Base-by-base conservation (phyloP, 306 rosid species). In the Fagus sylvatica region DNA sequence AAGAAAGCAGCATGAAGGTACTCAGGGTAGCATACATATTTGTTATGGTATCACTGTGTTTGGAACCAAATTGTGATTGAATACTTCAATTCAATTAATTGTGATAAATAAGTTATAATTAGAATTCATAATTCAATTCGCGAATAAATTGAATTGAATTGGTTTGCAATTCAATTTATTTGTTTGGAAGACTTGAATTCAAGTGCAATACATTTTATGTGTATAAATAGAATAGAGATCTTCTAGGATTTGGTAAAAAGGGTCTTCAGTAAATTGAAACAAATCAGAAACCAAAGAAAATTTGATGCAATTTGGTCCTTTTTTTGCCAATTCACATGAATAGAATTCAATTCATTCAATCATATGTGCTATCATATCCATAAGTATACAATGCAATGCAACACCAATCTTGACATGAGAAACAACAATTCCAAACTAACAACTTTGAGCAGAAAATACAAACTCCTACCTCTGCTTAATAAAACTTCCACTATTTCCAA, bases 401-500 rank as follows among this genome's bases (percentile, higher is more conserved):
- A n/a, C n/a, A n/a, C 72, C 33, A 42, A 10, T 32, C 62, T 71
- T 81, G 54, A 66, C 43, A 69, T 12, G 9, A 73, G 64, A 68
- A 64, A 51, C 19, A 49, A 46, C 11, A 56, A 13, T 32, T 4
- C 17, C 42, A 11, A 73, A 66, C n/a, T n/a, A 53, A 37, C 4
- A 36, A 65, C n/a, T 56, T 0, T 67, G 73, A 7, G 0, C 16
- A 41, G 32, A 43, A 41, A 68, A 17, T 10, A 19, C 48, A 40
- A 48, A 54, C 56, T 16, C 60, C 32, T 30, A 90, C 98, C 97
- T 81, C 69, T 84, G 81, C 74, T 83, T 36, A 95, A 78, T 79
- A 95, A 83, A 60, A 78, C 67, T 64, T 92, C 90, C 28, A 89
- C 74, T 34, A 92, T 82, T 67, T 86, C 91, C 56, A 81, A 74